Evolutionary conservation across 768 basidiomycete species (phyloP).

Genomic region (Mycena chlorophos): DNA sequence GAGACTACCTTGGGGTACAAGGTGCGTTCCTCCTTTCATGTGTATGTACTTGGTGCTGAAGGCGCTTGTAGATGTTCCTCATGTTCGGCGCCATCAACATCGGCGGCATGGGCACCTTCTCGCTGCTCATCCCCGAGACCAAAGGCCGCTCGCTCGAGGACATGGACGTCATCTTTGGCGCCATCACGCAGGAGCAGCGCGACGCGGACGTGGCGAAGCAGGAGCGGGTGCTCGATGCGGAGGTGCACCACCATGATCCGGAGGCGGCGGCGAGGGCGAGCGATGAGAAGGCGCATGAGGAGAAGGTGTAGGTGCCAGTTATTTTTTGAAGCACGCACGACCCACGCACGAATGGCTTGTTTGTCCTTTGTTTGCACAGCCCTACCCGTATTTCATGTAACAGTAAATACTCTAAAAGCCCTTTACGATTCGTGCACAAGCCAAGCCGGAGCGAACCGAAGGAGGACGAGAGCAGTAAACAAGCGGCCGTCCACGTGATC

Average conservation of each 20-base stretch:
- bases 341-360: no score
- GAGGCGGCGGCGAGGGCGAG: background rate
- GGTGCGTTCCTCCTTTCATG: background rate
- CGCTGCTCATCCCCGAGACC: slow-evolving; percentile 65
- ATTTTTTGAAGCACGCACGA: no score
- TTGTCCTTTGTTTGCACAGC: no score
- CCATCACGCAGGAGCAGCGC: slow-evolving; percentile 56
- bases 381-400: no score
- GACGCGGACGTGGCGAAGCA: slow-evolving; percentile 50
- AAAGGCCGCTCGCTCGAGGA: slow-evolving; percentile 58
- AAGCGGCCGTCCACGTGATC: no score
- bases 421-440: no score
- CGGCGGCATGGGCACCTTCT: slow-evolving; percentile 65
- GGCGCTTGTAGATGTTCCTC: slow-evolving; percentile 50
- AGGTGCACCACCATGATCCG: background rate
- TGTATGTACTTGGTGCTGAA: background rate
- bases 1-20: slow-evolving; percentile 66
- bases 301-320: background rate
- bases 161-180: slow-evolving; percentile 57
- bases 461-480: no score
- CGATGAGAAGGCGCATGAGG: background rate
- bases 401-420: no score
- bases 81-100: slow-evolving; percentile 78
- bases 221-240: slow-evolving; percentile 36
- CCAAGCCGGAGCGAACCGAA: no score